phyloP scores from a whole-genome alignment of 495 filamentous ascomycete genomes.

The Astrothelium subdiscretum region DNA sequence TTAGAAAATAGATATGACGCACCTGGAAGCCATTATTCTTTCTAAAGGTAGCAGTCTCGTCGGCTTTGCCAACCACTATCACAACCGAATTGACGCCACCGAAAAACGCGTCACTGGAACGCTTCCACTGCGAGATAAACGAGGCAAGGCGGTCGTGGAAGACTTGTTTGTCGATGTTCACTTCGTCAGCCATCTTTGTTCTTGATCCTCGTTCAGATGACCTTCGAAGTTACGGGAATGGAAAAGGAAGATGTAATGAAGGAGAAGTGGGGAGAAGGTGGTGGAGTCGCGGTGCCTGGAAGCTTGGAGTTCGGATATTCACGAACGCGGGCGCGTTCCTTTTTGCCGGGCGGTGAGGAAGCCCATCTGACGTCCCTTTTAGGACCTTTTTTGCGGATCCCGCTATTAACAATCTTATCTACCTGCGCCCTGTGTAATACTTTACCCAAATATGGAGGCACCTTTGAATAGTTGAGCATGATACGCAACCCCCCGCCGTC shows the following conservation, averaged over 20 bases:
- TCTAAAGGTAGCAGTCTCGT: slow-evolving; percentile 68
- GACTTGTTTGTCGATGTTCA: slow-evolving; percentile 80
- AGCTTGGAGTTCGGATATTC: not conserved
- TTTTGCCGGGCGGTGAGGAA: slow-evolving; percentile 3
- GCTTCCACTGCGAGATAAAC: slow-evolving; percentile 85
- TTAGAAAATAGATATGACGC: slow-evolving; percentile 27
- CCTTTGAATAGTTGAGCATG: too few relatives aligned
- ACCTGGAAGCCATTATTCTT: slow-evolving; percentile 96
- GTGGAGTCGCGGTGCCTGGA: not conserved
- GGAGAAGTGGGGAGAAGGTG: not conserved
- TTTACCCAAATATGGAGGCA: too few relatives aligned
- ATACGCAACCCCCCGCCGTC: too few relatives aligned
- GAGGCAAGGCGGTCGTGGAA: slow-evolving; percentile 87
- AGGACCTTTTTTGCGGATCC: not conserved
- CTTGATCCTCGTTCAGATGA: not conserved
- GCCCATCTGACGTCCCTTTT: not conserved
- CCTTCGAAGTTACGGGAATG: slow-evolving; percentile 7
- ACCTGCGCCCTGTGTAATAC: too few relatives aligned
- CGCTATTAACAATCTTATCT: too few relatives aligned
- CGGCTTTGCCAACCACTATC: slow-evolving; percentile 86
- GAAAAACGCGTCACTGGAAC: slow-evolving; percentile 68
- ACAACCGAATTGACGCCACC: slow-evolving; percentile 73
- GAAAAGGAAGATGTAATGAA: not conserved
- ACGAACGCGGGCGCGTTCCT: not conserved
- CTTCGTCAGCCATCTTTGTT: slow-evolving; percentile 42